Evolutionary conservation across 495 filamentous ascomycete genomes (phyloP).

Genomic region (Podospora anserina): DNA sequence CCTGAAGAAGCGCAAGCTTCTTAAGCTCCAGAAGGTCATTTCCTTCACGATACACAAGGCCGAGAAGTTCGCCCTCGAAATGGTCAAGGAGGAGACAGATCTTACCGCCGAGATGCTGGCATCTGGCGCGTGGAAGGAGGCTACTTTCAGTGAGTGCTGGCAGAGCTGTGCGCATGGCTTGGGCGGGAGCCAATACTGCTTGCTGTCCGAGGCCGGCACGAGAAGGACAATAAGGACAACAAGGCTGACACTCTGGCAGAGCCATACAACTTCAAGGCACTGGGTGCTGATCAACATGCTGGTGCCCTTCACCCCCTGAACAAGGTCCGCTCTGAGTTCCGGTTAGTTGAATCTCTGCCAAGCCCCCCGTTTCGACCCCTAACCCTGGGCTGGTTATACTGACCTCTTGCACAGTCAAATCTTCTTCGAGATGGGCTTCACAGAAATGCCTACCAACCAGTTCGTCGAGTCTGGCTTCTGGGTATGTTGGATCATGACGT

Average conservation of each 20-base stretch:
- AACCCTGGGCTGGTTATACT: constrained; percentile 1
- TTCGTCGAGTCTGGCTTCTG: constrained; percentile 96
- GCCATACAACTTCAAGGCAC: constrained; percentile 94
- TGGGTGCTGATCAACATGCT: constrained; percentile 72
- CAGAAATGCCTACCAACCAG: constrained; percentile 76
- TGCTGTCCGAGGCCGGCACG: not conserved
- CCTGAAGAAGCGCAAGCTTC: constrained; percentile 83
- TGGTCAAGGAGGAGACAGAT: constrained; percentile 92
- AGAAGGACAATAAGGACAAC: not conserved
- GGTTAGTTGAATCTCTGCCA: constrained; percentile 13
- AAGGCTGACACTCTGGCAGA: constrained; percentile 34
- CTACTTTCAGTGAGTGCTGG: constrained; percentile 60
- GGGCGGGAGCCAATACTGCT: not conserved
- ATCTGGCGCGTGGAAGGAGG: constrained; percentile 76
- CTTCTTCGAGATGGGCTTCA: constrained; percentile 92
- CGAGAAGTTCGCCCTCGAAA: constrained; percentile 75
- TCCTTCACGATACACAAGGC: constrained; percentile 81
- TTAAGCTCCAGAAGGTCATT: constrained; percentile 77
- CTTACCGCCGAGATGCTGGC: constrained; percentile 89
- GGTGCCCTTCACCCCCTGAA: constrained; percentile 91
- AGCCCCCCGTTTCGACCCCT: not conserved
- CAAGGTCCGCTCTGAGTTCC: constrained; percentile 89
- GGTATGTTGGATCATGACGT: constrained; percentile 9
- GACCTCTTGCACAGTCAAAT: constrained; percentile 59
- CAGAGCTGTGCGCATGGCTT: not conserved